Base-by-base conservation (phyloP, 768 basidiomycete species). In the Rhodotorula graminis region DNA sequence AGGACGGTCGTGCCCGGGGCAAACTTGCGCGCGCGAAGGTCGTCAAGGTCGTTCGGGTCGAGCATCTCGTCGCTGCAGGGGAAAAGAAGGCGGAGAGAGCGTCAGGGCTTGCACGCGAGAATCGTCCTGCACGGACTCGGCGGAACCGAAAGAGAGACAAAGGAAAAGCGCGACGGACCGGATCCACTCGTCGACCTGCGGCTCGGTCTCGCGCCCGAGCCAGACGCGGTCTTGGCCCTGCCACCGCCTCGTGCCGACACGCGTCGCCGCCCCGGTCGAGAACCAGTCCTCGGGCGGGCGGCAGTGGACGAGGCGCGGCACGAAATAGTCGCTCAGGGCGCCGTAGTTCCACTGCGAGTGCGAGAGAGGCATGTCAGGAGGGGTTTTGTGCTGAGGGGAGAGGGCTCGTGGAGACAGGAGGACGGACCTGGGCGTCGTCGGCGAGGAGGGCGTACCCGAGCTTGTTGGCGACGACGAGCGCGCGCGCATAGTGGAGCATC, bases 381-480 rank as follows among this genome's bases (percentile, higher is more conserved):
- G 37, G 5, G 37, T 37, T 9, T 9, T 4, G 37, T 9, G 37
- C 37, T 5, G 37, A 37, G 9, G 37, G 9, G 5, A 37, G 37
- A 37, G 37, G 37, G n/a, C n/a, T n/a, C n/a, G n/a, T n/a, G n/a
- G 37, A 37, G 37, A 37, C 37, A 37, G 37, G 37, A 37, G 37
- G 37, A 37, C 37, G 37, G 37, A 37, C 37, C 37, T 37, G 3
- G 11, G 33, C n/a, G 61, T 75, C 74, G 68, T 75, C 71, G 31
- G 68, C 68, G n/a, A 75, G 68, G 44, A 75, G 57, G 21, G 62
- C 64, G 71, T 75, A 75, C n/a, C 71, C 74, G 37, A 72, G 70
- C 57, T 75, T 75, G 15, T 69, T 58, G 3, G 64, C 64, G 58
- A 75, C 47, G n/a, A 75, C 74, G 33, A 58, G 37, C 0, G 71